Conservation (phyloP, 495 filamentous ascomycete genomes). For the Lophiostoma macrostomum region DNA sequence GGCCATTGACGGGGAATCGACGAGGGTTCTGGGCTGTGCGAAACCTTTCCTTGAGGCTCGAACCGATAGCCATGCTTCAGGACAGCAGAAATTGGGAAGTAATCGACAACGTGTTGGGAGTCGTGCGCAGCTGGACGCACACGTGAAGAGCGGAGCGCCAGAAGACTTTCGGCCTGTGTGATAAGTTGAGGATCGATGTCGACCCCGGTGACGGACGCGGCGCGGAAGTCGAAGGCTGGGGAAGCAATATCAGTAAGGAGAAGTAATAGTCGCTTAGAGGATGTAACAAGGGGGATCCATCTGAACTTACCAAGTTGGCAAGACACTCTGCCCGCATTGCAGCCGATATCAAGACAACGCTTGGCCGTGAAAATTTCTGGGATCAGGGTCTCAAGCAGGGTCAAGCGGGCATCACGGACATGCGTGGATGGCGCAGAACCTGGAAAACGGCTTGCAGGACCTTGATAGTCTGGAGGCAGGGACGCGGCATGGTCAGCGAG, state of each 20-base stretch:
- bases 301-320: constrained; percentile 39
- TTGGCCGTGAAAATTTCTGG: constrained; percentile 37
- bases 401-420: constrained; percentile 41
- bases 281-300: constrained; percentile 17
- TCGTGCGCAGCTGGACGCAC: constrained; percentile 14
- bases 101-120: constrained; percentile 27
- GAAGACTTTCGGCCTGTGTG: constrained; percentile 37
- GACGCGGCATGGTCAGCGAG: constrained; percentile 11
- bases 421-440: constrained; percentile 34
- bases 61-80: constrained; percentile 36
- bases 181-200: constrained; percentile 41
- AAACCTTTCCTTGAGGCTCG: constrained; percentile 2
- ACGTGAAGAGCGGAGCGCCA: constrained; percentile 39
- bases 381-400: constrained; percentile 28
- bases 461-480: constrained; percentile 22
- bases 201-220: constrained; percentile 39
- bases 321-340: constrained; percentile 41
- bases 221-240: constrained; percentile 40
- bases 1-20: constrained; percentile 21
- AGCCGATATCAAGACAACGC: constrained; percentile 42
- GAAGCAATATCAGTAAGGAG: constrained; percentile 30
- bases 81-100: constrained; percentile 45
- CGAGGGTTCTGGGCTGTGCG: constrained; percentile 2
- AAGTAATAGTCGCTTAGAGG: constrained; percentile 32
- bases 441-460: constrained; percentile 22